Evolutionary conservation across 2,329 filamentous ascomycete species (phyloP).

Genomic region (Colletotrichum tanaceti): DNA sequence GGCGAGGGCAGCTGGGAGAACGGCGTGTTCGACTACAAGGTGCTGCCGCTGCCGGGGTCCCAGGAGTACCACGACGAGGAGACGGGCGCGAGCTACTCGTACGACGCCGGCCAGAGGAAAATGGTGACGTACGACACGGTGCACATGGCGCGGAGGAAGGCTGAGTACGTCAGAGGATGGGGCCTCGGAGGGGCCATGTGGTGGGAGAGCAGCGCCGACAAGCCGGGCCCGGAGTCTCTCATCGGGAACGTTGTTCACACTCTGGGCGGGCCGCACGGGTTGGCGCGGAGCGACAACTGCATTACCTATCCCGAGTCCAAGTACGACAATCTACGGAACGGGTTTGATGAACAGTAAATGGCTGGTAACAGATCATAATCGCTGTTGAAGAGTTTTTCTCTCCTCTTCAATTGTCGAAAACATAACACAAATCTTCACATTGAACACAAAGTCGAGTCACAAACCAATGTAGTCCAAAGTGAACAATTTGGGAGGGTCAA

Average conservation of each 20-base stretch:
- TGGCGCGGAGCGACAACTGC: slow-evolving; percentile 69
- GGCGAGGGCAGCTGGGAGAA: slow-evolving; percentile 86
- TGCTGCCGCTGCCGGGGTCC: slow-evolving; percentile 76
- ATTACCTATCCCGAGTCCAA: slow-evolving; percentile 73
- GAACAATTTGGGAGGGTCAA: slow-evolving; percentile 11
- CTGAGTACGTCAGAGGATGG: slow-evolving; percentile 73
- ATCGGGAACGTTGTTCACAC: slow-evolving; percentile 72
- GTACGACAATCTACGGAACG: slow-evolving; percentile 75
- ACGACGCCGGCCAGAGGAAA: slow-evolving; percentile 69
- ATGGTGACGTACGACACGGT: slow-evolving; percentile 86
- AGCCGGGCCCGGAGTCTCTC: slow-evolving; percentile 72
- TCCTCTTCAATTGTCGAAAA: too few relatives aligned
- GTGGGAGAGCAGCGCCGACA: slow-evolving; percentile 92
- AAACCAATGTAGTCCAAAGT: background rate
- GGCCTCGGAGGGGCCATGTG: slow-evolving; percentile 93
- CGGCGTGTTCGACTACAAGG: slow-evolving; percentile 91
- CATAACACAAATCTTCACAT: too few relatives aligned
- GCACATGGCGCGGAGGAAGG: slow-evolving; percentile 75
- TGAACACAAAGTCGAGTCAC: background rate
- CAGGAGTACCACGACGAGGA: slow-evolving; percentile 72
- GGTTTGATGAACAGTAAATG: slow-evolving; percentile 55
- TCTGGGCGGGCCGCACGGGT: slow-evolving; percentile 63
- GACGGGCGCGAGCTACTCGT: slow-evolving; percentile 81
- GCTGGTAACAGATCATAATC: too few relatives aligned
- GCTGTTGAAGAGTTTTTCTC: too few relatives aligned